Evolutionary conservation across 2,329 filamentous ascomycete species (phyloP), one percentile per base, ranked within the genome.

Genomic region (Zymoseptoria ardabiliae): DNA sequence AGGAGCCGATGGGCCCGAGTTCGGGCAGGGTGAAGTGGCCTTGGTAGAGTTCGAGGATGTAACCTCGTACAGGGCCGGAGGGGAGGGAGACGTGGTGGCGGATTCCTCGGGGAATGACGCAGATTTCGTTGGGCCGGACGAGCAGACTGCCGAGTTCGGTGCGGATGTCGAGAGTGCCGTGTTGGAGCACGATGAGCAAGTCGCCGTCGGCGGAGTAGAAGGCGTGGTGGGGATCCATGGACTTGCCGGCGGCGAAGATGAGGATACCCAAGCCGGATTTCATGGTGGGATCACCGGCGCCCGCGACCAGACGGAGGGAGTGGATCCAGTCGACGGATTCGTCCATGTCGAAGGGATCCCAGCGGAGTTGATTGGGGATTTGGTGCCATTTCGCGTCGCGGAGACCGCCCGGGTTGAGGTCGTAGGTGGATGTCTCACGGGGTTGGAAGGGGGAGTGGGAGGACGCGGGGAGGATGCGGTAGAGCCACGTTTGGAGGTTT

Each of bases 201-300:
- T 89, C 86, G 17, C 86, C 86, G 61, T 89, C 86, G 0, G 90
- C 87, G 3, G 88, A 92, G 79, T 93, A 95, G 72, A 92, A 95
- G 0, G 90, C 90, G 54, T 87, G 80, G 48, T 83, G 82, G n/a
- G 80, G 76, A 54, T 80, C 79, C 91, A 96, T 96, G 70, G 86
- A 85, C 71, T 83, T 86, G 20, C 89, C 89, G 0, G 88, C 89
- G 1, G 88, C 87, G 70, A 90, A 96, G 58, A 94, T 84, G 73
- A 89, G 86, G 61, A 94, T 91, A 21, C 89, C 91, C 50, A 95
- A 68, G 0, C 91, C 91, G 19, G 83, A 79, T 75, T 96, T 96
- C 72, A 88, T 81, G 0, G 87, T 87, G 0, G 90, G 86, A 67
- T 94, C 88, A 17, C 91, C 91, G 0, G 90, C 85, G 3, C 90